A percentile compares a stretch with the other conserved stretches of the same genome.
Conservation (phyloP, 1,284 basidiomycete species). For the Lentinula novae-zelandiae region DNA sequence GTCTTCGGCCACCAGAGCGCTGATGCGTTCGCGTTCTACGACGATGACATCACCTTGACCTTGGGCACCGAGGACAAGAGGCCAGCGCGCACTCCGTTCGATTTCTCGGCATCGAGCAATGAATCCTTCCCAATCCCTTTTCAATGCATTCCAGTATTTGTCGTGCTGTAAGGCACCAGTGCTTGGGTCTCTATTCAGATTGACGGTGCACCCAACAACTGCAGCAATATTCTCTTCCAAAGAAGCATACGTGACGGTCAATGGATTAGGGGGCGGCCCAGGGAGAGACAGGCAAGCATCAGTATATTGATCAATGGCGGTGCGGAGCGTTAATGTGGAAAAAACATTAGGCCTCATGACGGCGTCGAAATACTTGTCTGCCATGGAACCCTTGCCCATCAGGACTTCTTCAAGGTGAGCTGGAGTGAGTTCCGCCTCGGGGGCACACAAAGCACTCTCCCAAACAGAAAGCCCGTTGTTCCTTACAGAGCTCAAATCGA, state of each 20-base stretch:
- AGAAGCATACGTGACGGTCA: conserved; percentile 59
- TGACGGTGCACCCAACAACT: conserved; percentile 84
- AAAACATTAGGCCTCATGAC: conserved; percentile 87
- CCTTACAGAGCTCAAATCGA: conserved; percentile 35
- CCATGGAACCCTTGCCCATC: conserved; percentile 65
- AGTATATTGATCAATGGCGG: conserved; percentile 80
- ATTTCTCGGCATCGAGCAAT: conserved; percentile 84
- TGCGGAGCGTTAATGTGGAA: conserved; percentile 74
- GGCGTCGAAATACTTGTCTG: conserved; percentile 77
- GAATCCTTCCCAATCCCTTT: conserved; percentile 91
- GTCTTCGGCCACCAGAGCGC: conserved; percentile 63
- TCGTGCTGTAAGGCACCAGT: conserved; percentile 79
- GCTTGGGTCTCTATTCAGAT: conserved; percentile 66
- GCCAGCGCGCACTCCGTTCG: conserved; percentile 83
- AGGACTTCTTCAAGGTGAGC: conserved; percentile 83
- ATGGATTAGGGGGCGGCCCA: conserved; percentile 49
- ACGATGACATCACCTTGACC: conserved; percentile 55
- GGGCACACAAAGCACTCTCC: conserved; percentile 52
- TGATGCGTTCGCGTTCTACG: conserved; percentile 76
- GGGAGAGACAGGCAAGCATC: conserved; percentile 67
- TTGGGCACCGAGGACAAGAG: conserved; percentile 61
- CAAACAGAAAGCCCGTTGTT: conserved; percentile 33
- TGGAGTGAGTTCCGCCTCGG: conserved; percentile 78
- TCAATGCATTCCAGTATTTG: conserved; percentile 79
- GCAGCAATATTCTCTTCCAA: conserved; percentile 76